These are phyloP conservation scores for Cornus suecica DNA, from an alignment of 148 eudicot genomes.

Conservation along the genomic window DNA sequence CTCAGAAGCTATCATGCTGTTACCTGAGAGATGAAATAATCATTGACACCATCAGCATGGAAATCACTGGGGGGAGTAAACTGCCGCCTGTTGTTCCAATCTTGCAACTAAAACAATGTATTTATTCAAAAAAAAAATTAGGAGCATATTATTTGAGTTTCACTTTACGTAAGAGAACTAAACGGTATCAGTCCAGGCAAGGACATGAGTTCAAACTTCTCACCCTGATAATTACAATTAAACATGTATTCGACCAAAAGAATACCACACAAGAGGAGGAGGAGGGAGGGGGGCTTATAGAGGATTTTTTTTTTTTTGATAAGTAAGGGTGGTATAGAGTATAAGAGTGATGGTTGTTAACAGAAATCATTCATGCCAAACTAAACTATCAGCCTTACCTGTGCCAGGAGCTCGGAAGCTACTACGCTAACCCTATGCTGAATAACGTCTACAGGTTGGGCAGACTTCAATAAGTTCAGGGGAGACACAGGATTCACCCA, in stretches of 20 bases:
- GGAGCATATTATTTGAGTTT: neutral
- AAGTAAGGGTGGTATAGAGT: too few relatives aligned
- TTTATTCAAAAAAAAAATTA: conserved; percentile 17
- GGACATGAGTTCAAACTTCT: too few relatives aligned
- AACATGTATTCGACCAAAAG: too few relatives aligned
- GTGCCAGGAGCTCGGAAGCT: conserved; percentile 85
- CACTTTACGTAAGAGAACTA: neutral
- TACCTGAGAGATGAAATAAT: conserved; percentile 89
- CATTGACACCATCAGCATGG: conserved; percentile 95
- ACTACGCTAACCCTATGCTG: conserved; percentile 81
- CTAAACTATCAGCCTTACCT: conserved; percentile 39
- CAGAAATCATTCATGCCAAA: too few relatives aligned
- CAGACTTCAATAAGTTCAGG: conserved; percentile 36
- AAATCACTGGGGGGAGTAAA: conserved; percentile 80
- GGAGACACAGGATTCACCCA: conserved; percentile 78
- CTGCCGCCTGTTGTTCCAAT: conserved; percentile 96
- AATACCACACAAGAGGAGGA: neutral
- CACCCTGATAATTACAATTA: too few relatives aligned
- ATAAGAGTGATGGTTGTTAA: too few relatives aligned
- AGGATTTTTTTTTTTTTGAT: too few relatives aligned
- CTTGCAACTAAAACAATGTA: conserved; percentile 67
- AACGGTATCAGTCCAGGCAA: too few relatives aligned
- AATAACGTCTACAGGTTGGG: conserved; percentile 65
- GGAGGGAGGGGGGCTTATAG: too few relatives aligned
- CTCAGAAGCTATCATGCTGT: conserved; percentile 29